Percentiles rank a stretch among this genome's conserved stretches.
These are phyloP conservation scores for Tylopilus sp. DNA, from an alignment of 1,284 basidiomycete species.

Conservation along the genomic window DNA sequence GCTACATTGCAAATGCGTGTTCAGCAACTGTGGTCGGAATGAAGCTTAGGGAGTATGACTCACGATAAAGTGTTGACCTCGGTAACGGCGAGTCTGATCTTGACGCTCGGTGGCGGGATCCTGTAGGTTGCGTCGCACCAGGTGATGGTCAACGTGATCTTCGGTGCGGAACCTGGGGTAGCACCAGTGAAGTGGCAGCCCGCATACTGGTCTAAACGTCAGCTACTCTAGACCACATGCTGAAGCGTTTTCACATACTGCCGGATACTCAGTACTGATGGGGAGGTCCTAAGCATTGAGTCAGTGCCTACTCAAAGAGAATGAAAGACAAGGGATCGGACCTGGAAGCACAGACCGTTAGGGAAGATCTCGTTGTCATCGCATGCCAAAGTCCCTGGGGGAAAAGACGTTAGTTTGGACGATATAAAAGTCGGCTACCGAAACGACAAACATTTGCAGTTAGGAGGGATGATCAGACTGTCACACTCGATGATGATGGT, in stretches of 20 bases:
- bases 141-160: constrained; percentile 4
- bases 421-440: not conserved
- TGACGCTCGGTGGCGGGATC: constrained; percentile 8
- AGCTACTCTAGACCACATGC: not conserved
- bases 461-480: constrained; percentile 1
- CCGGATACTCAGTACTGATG: not conserved
- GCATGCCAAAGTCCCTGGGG: constrained; percentile 8
- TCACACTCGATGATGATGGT: constrained; percentile 11
- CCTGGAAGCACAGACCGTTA: constrained; percentile 6
- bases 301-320: not conserved
- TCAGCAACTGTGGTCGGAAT: not conserved
- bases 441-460: constrained; percentile 4
- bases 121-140: constrained; percentile 5
- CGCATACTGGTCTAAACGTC: not conserved
- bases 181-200: constrained; percentile 16
- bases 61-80: not conserved
- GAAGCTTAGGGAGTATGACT: not conserved
- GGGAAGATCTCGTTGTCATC: constrained; percentile 8
- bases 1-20: not conserved
- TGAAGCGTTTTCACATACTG: not conserved
- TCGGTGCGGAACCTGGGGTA: not conserved
- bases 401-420: not conserved
- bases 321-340: not conserved
- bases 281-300: not conserved
- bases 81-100: constrained; percentile 1